Evolutionary conservation across 805 yeast genomes (phyloP).

Genomic region (Maudiozyma barnettii): DNA sequence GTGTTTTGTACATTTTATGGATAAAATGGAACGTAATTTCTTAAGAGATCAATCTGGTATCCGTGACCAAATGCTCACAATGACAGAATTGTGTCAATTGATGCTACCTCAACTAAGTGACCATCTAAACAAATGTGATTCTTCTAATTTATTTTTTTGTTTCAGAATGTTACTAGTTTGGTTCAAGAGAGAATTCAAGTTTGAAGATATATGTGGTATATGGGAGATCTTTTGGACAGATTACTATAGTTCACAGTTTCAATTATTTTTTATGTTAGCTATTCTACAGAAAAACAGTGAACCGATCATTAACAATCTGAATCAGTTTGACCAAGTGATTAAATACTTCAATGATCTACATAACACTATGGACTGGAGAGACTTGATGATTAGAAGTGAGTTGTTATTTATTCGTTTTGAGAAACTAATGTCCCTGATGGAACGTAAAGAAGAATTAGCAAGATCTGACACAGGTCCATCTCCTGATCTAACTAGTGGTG

Average conservation of each 20-base stretch:
- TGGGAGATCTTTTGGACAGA: constrained; percentile 95
- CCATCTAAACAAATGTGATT: constrained; percentile 80
- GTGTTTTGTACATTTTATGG: constrained; percentile 84
- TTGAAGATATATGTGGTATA: constrained; percentile 64
- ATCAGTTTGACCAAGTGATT: constrained; percentile 81
- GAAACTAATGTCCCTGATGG: constrained; percentile 71
- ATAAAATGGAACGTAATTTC: constrained; percentile 89
- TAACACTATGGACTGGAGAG: constrained; percentile 64
- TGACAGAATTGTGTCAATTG: constrained; percentile 79
- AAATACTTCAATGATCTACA: constrained; percentile 88
- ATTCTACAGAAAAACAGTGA: constrained; percentile 81
- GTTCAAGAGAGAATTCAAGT: constrained; percentile 85
- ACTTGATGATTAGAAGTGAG: constrained; percentile 75
- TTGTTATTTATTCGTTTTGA: constrained; percentile 69
- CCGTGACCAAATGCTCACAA: constrained; percentile 73
- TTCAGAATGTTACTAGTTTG: constrained; percentile 92
- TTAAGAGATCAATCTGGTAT: constrained; percentile 88
- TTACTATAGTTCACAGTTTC: constrained; percentile 76
- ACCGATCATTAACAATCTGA: constrained; percentile 62
- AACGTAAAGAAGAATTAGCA: constrained; percentile 34
- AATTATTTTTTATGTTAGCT: constrained; percentile 77
- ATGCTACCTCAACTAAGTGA: constrained; percentile 78
- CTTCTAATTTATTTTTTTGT: constrained; percentile 84
- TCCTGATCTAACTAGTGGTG: background rate
- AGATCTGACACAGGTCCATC: background rate